These are phyloP conservation scores for Cordyceps cateniannulata DNA, from an alignment of 2,329 filamentous ascomycete genomes.

Conservation along the genomic window DNA sequence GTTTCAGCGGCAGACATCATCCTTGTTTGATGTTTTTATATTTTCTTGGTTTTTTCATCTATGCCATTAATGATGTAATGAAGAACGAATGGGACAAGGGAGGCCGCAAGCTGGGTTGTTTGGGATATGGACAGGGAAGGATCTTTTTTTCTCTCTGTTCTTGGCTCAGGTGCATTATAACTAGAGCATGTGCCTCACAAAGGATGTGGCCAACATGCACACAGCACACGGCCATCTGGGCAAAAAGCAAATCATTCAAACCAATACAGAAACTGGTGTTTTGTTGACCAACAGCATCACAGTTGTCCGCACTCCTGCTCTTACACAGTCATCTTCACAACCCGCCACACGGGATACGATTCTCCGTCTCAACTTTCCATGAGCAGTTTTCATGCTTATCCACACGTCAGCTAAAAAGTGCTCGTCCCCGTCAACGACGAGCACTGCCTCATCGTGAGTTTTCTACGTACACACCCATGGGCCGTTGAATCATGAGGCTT, in stretches of 20 bases:
- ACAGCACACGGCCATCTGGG: neutral
- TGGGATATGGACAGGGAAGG: neutral
- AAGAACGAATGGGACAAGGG: neutral
- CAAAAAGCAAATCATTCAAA: neutral
- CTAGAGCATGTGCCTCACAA: no score
- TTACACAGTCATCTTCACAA: neutral
- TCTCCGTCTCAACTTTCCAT: neutral
- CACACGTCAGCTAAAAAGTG: neutral
- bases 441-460: constrained; percentile 8
- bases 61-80: constrained; percentile 7
- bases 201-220: neutral
- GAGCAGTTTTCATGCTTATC: neutral
- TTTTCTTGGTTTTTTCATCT: neutral
- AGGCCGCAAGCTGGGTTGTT: neutral
- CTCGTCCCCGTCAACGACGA: neutral
- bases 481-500: neutral
- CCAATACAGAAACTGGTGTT: neutral
- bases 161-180: neutral
- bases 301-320: no score
- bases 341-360: neutral
- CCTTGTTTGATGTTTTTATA: neutral
- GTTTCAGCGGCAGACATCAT: constrained; percentile 4
- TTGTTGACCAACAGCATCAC: neutral
- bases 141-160: neutral
- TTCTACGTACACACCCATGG: neutral